Evolutionary conservation across 129 eudicot genomes (phyloP), one percentile per base, ranked within the genome.

Genomic region (Sambucus nigra): DNA sequence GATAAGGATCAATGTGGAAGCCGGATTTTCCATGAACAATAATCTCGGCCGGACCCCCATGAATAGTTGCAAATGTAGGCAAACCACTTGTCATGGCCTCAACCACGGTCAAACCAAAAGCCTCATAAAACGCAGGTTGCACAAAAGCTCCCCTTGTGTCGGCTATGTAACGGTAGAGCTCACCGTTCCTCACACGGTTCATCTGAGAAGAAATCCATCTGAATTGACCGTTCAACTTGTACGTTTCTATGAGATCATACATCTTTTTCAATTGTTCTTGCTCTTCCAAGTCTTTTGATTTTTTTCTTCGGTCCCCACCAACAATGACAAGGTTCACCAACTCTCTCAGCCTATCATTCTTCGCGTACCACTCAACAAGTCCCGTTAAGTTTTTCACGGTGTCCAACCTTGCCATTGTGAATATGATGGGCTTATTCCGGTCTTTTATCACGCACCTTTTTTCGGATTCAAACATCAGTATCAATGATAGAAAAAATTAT

Each of bases 41-140:
- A 56, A 80, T 84, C 76, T 84, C 94, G 5, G 89, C 86, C 0
- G 94, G 94, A 19, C 94, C 94, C 23, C 89, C 94, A 31, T 84
- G 63, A 26, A 71, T 40, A 20, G 89, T 84, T 1, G 94, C 94
- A 53, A 84, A 84, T 14, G 94, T 84, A 3, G 94, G 94, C 45
- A 80, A 50, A 17, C 94, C 94, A 48, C 89, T 77, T 7, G 94
- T 77, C 94, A 84, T 84, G 61, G 89, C 89, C 73, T 80, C 94
- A 0, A 84, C 80, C 16, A 80, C 94, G 13, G 89, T 84, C 78
- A 84, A 59, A 6, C 94, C 94, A 21, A 83, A 83, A 5, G 94
- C 94, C 66, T 83, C 94, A 4, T 83, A 83, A 24, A 79, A 73
- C 5, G 94, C 88, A 42, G 94, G 94, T 41, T 84, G 89, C 53